Conservation (phyloP, 768 basidiomycete genomes). For the Chalciporus pseudorubinellus region DNA sequence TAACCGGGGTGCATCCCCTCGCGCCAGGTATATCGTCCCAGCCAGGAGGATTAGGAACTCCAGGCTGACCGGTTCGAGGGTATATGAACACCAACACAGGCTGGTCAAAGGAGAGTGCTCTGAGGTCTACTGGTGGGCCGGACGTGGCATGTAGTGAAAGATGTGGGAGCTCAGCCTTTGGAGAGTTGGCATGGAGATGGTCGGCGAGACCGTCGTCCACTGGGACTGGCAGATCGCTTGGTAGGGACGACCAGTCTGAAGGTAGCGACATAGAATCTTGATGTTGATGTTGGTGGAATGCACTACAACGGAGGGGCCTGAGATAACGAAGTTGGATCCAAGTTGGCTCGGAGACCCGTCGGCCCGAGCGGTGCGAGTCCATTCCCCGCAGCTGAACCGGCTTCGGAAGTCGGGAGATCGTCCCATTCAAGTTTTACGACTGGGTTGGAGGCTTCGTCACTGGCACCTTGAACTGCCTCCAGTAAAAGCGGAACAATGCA, state of each 20-base stretch:
- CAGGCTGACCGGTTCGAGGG: conserved; percentile 19
- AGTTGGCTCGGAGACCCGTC: too few relatives aligned
- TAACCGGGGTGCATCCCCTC: conserved; percentile 24
- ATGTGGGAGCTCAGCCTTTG: conserved; percentile 1
- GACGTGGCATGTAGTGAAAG: conserved; percentile 8
- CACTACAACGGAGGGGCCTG: too few relatives aligned
- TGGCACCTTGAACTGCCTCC: too few relatives aligned
- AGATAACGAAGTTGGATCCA: not conserved
- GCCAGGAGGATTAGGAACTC: conserved; percentile 9
- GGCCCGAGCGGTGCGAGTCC: too few relatives aligned
- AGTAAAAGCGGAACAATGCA: too few relatives aligned
- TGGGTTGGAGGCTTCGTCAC: too few relatives aligned
- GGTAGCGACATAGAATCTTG: not conserved
- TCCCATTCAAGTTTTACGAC: too few relatives aligned
- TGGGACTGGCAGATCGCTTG: conserved; percentile 10
- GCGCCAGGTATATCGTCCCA: conserved; percentile 26
- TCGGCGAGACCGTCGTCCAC: conserved; percentile 16
- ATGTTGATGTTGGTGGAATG: not conserved
- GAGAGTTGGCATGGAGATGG: conserved; percentile 1
- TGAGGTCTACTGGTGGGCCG: conserved; percentile 8
- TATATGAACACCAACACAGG: conserved; percentile 25
- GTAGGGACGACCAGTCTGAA: conserved; percentile 11
- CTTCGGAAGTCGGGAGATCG: too few relatives aligned
- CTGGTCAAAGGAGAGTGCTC: conserved; percentile 10
- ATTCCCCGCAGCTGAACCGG: too few relatives aligned